These are phyloP conservation scores for Casuarina cunninghamiana DNA, from an alignment of 306 rosid genomes.

Conservation along the genomic window DNA sequence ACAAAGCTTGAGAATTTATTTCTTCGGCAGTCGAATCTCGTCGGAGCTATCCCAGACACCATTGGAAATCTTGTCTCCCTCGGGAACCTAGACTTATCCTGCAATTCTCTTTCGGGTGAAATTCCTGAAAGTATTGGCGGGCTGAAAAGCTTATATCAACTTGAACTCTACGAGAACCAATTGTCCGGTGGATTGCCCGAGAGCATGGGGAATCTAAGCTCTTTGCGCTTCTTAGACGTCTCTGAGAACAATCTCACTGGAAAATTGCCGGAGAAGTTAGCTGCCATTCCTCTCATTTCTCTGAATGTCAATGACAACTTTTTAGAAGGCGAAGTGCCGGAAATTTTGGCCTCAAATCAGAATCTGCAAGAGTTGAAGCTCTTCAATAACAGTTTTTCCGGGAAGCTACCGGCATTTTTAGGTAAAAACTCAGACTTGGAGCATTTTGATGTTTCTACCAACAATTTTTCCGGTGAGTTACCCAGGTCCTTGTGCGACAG, in stretches of 20 bases:
- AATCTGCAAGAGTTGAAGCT: conserved; percentile 42
- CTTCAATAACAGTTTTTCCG: conserved; percentile 79
- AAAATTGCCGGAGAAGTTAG: conserved; percentile 42
- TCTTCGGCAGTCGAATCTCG: conserved; percentile 31
- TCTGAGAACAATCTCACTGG: conserved; percentile 75
- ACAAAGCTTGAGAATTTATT: conserved; percentile 45
- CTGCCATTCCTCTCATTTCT: conserved; percentile 36
- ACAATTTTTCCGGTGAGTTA: conserved; percentile 54
- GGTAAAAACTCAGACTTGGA: conserved; percentile 49
- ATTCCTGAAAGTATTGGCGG: conserved; percentile 58
- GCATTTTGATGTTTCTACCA: conserved; percentile 71
- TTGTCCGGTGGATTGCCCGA: conserved; percentile 69
- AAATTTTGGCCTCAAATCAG: conserved; percentile 46
- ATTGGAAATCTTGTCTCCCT: conserved; percentile 58
- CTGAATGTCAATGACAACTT: conserved; percentile 66
- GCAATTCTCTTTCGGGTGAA: conserved; percentile 52
- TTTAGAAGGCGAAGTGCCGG: conserved; percentile 61
- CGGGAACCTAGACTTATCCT: conserved; percentile 58
- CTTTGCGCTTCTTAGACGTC: conserved; percentile 47
- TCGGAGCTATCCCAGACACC: conserved; percentile 61
- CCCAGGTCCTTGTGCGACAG: conserved; percentile 57
- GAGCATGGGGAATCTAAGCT: conserved; percentile 52
- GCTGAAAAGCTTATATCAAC: conserved; percentile 35
- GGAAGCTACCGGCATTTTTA: conserved; percentile 51
- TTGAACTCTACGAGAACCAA: conserved; percentile 48